Conservation (phyloP, 164 flowering plant species). For the Macadamia integrifolia region DNA sequence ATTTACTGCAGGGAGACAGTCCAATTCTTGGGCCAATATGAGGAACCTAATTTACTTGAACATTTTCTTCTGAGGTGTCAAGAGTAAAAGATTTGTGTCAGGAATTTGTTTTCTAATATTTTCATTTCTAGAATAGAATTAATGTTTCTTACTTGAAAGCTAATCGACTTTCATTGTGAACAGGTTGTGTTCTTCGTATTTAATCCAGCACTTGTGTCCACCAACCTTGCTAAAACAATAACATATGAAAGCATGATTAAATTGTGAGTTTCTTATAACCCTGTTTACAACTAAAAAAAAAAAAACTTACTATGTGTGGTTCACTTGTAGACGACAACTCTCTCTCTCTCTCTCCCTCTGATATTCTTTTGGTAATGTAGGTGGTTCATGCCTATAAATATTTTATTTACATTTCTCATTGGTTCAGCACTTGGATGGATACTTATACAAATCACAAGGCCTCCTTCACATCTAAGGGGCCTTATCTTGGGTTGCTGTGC, state of each 20-base stretch:
- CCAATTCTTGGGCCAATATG: no score
- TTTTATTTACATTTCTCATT: conserved; percentile 53
- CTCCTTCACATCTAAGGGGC: conserved; percentile 67
- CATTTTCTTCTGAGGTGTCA: neutral
- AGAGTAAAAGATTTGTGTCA: neutral
- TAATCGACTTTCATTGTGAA: conserved; percentile 10
- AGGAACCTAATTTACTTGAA: no score
- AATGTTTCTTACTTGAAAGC: neutral
- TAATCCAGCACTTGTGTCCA: conserved; percentile 57
- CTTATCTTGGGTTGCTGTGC: conserved; percentile 73
- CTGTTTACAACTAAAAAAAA: neutral
- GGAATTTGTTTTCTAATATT: neutral
- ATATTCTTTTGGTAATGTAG: conserved; percentile 23
- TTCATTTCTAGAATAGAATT: neutral
- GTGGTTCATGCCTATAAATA: conserved; percentile 96
- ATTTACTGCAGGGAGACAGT: no score
- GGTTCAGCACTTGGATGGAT: conserved; percentile 76
- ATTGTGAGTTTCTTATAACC: conserved; percentile 39
- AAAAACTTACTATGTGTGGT: neutral
- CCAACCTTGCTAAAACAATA: conserved; percentile 52
- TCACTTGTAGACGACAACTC: neutral
- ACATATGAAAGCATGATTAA: conserved; percentile 47
- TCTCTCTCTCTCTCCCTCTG: neutral
- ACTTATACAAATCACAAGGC: conserved; percentile 38
- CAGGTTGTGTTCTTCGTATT: conserved; percentile 73